These are phyloP conservation scores for Malania oleifera DNA, from an alignment of 164 flowering plant species.

Conservation along the genomic window DNA sequence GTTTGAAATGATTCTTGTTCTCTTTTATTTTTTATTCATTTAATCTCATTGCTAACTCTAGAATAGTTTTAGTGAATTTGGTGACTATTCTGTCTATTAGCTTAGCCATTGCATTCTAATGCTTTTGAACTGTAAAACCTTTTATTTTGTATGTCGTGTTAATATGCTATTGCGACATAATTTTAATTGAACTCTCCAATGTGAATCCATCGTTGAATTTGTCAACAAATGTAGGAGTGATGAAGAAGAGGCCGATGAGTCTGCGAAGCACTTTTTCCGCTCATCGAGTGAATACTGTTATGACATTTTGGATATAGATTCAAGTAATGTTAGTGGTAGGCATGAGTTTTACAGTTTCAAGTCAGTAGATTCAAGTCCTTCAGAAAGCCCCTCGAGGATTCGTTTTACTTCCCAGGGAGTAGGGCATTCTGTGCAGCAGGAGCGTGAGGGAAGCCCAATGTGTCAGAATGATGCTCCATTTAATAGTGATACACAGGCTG, in stretches of 20 bases:
- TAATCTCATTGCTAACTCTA: background rate
- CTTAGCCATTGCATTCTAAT: background rate
- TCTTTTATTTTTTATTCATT: no score
- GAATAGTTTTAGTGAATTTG: background rate
- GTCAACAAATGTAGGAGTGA: constrained; percentile 61
- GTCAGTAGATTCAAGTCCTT: constrained; percentile 75
- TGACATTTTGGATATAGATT: constrained; percentile 64
- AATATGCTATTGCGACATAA: no score
- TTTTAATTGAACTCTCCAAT: background rate
- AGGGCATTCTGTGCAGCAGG: constrained; percentile 44
- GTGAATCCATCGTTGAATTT: background rate
- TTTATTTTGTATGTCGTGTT: background rate
- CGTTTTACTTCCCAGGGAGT: constrained; percentile 47
- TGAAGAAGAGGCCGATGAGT: constrained; percentile 66
- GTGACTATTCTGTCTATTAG: background rate
- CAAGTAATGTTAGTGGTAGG: constrained; percentile 59
- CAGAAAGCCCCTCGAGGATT: constrained; percentile 65
- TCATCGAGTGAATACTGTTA: constrained; percentile 54
- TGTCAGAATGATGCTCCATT: constrained; percentile 30
- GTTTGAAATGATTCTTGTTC: no score
- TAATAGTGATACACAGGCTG: constrained; percentile 39
- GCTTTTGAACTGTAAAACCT: background rate
- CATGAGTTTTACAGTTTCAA: constrained; percentile 47
- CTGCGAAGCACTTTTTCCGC: constrained; percentile 48
- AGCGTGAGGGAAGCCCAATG: constrained; percentile 37